Evolutionary conservation across 2,329 filamentous ascomycete species (phyloP).

Genomic region (Ceratocystis ficicola): DNA sequence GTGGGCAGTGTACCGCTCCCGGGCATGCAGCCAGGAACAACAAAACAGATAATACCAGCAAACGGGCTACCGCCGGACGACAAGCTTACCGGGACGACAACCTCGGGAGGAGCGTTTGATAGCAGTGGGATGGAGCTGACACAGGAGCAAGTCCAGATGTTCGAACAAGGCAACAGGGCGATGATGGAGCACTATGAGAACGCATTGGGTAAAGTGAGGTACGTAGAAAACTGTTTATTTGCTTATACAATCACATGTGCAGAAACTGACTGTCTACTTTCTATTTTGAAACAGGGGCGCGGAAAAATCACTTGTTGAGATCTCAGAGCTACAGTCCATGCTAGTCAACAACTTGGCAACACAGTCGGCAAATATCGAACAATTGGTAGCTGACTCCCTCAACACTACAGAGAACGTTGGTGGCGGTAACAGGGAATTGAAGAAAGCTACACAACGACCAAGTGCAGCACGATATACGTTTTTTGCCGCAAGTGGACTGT

Average conservation of each 20-base stretch:
- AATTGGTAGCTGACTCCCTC: constrained; percentile 72
- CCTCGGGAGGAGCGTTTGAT: constrained; percentile 18
- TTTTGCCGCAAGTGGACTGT: constrained; percentile 64
- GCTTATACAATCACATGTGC: not conserved
- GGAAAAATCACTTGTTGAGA: constrained; percentile 82
- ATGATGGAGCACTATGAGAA: constrained; percentile 91
- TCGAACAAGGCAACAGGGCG: constrained; percentile 82
- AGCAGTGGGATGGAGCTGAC: constrained; percentile 46
- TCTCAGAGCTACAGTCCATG: constrained; percentile 80
- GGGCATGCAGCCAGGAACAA: constrained; percentile 22
- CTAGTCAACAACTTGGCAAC: constrained; percentile 74
- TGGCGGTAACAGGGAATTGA: constrained; percentile 80
- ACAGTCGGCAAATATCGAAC: constrained; percentile 80
- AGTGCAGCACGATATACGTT: constrained; percentile 69
- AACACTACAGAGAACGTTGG: constrained; percentile 76
- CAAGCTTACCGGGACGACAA: constrained; percentile 24
- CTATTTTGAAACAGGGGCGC: constrained; percentile 48
- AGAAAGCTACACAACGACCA: constrained; percentile 60
- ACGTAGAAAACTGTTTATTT: constrained; percentile 31
- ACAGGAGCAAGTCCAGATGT: constrained; percentile 79
- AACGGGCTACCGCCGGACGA: constrained; percentile 21
- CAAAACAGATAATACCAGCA: not conserved
- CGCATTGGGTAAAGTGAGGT: constrained; percentile 89
- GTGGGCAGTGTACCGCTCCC: constrained; percentile 22
- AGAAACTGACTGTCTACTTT: constrained; percentile 9